phyloP scores from a whole-genome alignment of 306 rosid species.

The Fragaria nilgerrensis region DNA sequence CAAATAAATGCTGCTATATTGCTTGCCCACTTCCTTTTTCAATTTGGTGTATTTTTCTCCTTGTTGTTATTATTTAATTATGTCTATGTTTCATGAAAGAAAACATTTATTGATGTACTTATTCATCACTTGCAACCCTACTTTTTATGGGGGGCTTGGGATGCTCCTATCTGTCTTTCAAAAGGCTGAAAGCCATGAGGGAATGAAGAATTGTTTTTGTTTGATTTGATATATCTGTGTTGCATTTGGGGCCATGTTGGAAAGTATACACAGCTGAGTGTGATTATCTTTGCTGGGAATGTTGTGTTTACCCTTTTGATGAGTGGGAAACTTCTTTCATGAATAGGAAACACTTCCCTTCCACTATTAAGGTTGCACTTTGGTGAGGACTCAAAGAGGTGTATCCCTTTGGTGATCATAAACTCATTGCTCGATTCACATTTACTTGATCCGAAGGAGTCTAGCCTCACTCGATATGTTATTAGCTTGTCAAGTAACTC shows the following conservation, averaged over 20 bases:
- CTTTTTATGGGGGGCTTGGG: constrained; percentile 55
- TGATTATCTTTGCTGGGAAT: constrained; percentile 49
- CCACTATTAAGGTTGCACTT: constrained; percentile 30
- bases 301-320: constrained; percentile 46
- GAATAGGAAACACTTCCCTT: constrained; percentile 21
- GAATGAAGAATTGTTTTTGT: constrained; percentile 49
- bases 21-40: constrained; percentile 25
- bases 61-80: constrained; percentile 10
- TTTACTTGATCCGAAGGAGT: not conserved
- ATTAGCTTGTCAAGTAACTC: too few species aligned
- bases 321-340: constrained; percentile 25
- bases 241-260: constrained; percentile 48
- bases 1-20: constrained; percentile 33
- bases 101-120: constrained; percentile 22
- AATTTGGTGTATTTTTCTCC: constrained; percentile 15
- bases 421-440: not conserved
- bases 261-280: constrained; percentile 41
- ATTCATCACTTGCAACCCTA: constrained; percentile 44
- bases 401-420: not conserved
- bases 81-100: constrained; percentile 17
- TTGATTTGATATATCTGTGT: constrained; percentile 67
- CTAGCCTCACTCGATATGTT: not conserved
- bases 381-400: not conserved
- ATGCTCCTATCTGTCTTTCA: constrained; percentile 52
- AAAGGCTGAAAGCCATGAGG: constrained; percentile 59